A percentile compares a stretch with the other conserved stretches of the same genome.
Evolutionary conservation across 257 asterid species (phyloP).

Genomic region (Coffea eugenioides): DNA sequence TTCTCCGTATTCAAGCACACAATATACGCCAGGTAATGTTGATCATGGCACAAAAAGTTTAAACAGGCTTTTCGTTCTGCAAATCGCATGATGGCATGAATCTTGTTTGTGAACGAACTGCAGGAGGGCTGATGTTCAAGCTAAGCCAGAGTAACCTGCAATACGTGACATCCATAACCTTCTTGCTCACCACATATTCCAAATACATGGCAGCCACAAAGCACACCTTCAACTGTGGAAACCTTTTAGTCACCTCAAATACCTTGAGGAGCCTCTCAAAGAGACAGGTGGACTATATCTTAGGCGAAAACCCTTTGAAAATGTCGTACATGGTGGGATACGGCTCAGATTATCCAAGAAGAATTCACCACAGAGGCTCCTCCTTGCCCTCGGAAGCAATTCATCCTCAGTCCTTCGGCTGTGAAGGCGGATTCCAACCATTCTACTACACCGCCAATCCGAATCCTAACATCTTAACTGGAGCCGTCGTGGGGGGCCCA

Average conservation of each 20-base stretch:
- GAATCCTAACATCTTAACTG: slow-evolving; percentile 56
- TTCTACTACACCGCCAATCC: slow-evolving; percentile 51
- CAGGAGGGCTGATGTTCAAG: slow-evolving; percentile 79
- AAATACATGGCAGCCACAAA: slow-evolving; percentile 72
- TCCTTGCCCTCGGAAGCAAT: slow-evolving; percentile 55
- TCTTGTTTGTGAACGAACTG: background rate
- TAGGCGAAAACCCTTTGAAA: slow-evolving; percentile 76
- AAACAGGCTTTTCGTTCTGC: too few species aligned
- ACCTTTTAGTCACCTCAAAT: slow-evolving; percentile 32
- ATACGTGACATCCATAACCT: slow-evolving; percentile 70
- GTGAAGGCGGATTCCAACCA: slow-evolving; percentile 65
- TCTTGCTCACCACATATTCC: slow-evolving; percentile 73
- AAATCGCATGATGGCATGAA: too few species aligned
- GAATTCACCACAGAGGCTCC: slow-evolving; percentile 79
- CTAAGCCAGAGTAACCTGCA: slow-evolving; percentile 65
- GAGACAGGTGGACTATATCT: slow-evolving; percentile 77
- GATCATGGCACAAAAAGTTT: background rate
- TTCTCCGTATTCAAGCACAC: slow-evolving; percentile 67
- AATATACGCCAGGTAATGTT: slow-evolving; percentile 54
- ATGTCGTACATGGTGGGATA: slow-evolving; percentile 94
- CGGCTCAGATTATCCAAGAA: slow-evolving; percentile 57
- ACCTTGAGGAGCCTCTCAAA: slow-evolving; percentile 49
- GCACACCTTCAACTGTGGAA: slow-evolving; percentile 59
- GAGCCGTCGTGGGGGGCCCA: slow-evolving; percentile 90
- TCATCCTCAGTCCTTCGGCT: slow-evolving; percentile 57